Percentiles rank a stretch among this genome's conserved stretches.
Conservation (phyloP, 768 basidiomycete species). For the Panaeolus papilionaceus region DNA sequence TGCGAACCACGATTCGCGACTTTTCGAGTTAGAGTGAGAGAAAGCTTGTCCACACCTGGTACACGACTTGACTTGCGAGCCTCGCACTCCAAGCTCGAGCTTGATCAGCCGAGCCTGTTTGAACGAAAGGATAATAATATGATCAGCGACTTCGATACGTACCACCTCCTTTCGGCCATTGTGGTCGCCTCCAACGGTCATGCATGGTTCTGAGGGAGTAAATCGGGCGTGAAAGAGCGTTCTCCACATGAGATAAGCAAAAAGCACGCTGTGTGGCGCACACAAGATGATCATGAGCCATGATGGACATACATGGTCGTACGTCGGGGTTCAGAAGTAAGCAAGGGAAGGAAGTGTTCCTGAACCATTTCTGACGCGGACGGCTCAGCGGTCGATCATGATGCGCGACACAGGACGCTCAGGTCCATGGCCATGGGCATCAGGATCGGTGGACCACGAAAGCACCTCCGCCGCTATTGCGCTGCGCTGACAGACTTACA, state of each 20-base stretch:
- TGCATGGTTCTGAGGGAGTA: neutral
- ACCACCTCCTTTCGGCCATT: no score
- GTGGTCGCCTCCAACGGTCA: neutral
- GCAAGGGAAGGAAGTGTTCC: no score
- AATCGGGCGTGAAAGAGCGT: neutral
- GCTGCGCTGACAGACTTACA: no score
- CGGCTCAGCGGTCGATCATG: no score
- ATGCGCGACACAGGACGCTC: no score
- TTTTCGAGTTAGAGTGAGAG: neutral
- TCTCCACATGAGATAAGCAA: neutral
- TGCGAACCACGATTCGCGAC: neutral
- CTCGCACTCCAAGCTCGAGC: neutral
- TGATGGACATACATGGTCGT: no score
- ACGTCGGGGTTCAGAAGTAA: no score
- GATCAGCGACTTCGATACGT: neutral
- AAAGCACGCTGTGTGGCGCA: neutral
- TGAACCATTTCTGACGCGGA: no score
- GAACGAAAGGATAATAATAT: neutral
- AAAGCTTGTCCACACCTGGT: neutral
- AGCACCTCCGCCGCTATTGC: no score
- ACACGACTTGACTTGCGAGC: neutral
- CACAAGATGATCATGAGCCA: no score
- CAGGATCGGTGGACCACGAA: no score
- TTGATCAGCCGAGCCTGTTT: neutral
- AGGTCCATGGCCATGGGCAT: no score